Conservation (phyloP, 78 protist species). For the Dictyostelium citrinum region DNA sequence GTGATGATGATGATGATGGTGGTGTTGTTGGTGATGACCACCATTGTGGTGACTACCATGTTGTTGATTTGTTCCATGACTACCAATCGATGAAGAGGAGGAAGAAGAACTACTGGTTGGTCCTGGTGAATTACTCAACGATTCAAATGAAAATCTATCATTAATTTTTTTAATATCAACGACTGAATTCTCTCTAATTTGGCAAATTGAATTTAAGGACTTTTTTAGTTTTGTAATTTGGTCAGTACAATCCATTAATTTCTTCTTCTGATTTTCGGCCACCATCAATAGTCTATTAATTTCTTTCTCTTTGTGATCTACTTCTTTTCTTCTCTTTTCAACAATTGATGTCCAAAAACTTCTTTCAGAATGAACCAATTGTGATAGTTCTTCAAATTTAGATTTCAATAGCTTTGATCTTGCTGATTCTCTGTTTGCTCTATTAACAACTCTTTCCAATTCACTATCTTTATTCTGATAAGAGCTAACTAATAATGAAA, state of each 20-base stretch:
- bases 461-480: constrained; percentile 60
- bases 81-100: background rate
- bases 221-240: constrained; percentile 45
- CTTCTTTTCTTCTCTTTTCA: constrained; percentile 18
- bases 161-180: constrained; percentile 49
- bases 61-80: background rate
- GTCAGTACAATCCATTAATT: constrained; percentile 10
- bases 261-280: constrained; percentile 58
- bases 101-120: background rate
- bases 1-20: background rate
- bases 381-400: constrained; percentile 39
- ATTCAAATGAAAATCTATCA: constrained; percentile 69
- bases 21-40: background rate
- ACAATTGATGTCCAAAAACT: constrained; percentile 4
- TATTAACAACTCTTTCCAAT: constrained; percentile 30
- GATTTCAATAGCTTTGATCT: constrained; percentile 15
- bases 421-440: constrained; percentile 13
- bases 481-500: constrained; percentile 17
- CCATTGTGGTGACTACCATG: background rate
- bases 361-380: constrained; percentile 45
- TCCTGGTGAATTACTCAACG: constrained; percentile 20
- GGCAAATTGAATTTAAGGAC: constrained; percentile 24
- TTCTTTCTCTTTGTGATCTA: constrained; percentile 47
- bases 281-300: constrained; percentile 35
- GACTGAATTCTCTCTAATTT: constrained; percentile 4